Conservation (phyloP, 345 rosid species). For the Salix purpurea region DNA sequence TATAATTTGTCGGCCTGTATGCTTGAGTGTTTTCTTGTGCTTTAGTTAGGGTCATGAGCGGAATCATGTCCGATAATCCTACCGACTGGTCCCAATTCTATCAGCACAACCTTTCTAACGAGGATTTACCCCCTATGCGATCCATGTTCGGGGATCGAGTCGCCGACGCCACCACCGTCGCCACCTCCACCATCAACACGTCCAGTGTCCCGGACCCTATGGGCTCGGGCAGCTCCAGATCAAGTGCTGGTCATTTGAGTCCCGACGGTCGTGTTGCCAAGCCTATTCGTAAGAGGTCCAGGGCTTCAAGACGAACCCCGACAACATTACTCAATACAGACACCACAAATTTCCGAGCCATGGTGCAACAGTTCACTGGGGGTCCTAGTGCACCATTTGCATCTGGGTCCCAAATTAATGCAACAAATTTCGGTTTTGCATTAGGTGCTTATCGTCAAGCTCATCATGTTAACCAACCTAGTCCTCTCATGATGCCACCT, state of each 20-base stretch:
- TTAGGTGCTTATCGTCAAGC: conserved; percentile 24
- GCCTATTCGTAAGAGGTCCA: conserved; percentile 74
- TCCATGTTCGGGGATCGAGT: conserved; percentile 5
- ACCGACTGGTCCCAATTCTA: conserved; percentile 65
- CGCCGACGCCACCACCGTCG: conserved; percentile 30
- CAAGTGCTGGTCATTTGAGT: conserved; percentile 33
- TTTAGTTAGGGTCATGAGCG: conserved; percentile 25
- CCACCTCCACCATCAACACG: conserved; percentile 9
- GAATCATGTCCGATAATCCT: conserved; percentile 56
- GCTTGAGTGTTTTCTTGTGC: neutral
- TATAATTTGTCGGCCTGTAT: neutral
- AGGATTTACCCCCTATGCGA: conserved; percentile 1
- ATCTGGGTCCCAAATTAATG: conserved; percentile 25
- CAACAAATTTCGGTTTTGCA: conserved; percentile 19
- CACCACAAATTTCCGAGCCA: conserved; percentile 82
- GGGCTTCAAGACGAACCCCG: conserved; percentile 94
- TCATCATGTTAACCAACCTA: conserved; percentile 5
- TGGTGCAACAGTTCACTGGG: conserved; percentile 97
- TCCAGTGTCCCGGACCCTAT: neutral
- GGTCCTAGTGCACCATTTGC: conserved; percentile 65
- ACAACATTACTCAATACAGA: conserved; percentile 92
- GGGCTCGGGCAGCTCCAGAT: conserved; percentile 2
- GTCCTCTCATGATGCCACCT: conserved; percentile 10
- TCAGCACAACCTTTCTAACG: conserved; percentile 31
- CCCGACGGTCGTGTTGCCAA: conserved; percentile 81